Evolutionary conservation across 805 yeast species (phyloP).

Genomic region (Metschnikowia noctiluminum): DNA sequence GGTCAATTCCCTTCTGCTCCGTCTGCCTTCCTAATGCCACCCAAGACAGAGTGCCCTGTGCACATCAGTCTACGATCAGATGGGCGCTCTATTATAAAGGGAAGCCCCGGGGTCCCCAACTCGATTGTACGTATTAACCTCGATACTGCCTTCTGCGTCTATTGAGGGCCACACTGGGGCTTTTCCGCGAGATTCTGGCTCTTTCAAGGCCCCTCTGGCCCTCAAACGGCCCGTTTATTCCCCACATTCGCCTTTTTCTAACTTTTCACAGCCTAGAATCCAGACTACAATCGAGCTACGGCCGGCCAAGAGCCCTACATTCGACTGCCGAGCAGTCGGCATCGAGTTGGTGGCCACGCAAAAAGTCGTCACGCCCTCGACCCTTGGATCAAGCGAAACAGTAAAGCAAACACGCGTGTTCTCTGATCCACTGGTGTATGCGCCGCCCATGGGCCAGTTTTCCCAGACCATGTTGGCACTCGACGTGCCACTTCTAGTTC

Average conservation of each 20-base stretch:
- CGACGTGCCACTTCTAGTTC: slow-evolving; percentile 58
- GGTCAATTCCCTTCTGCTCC: not conserved
- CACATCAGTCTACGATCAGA: slow-evolving; percentile 45
- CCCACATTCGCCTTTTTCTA: not conserved
- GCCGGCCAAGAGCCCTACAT: slow-evolving; percentile 46
- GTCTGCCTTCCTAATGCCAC: slow-evolving; percentile 13
- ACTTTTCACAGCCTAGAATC: slow-evolving; percentile 44
- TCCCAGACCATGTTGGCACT: slow-evolving; percentile 46
- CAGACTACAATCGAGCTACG: slow-evolving; percentile 56
- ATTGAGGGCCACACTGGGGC: not conserved
- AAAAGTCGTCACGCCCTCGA: slow-evolving; percentile 40
- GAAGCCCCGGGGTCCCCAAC: slow-evolving; percentile 68
- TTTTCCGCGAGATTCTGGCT: not conserved
- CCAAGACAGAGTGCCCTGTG: slow-evolving; percentile 24
- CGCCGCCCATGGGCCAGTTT: slow-evolving; percentile 40
- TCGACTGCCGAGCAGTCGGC: slow-evolving; percentile 46
- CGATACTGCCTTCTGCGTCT: not conserved
- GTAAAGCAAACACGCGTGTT: slow-evolving; percentile 32
- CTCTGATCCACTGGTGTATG: slow-evolving; percentile 33
- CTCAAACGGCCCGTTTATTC: not conserved
- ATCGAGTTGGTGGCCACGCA: slow-evolving; percentile 50
- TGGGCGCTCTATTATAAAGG: slow-evolving; percentile 51
- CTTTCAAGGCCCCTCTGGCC: not conserved
- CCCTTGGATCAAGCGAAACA: slow-evolving; percentile 35
- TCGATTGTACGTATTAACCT: slow-evolving; percentile 32